Evolutionary conservation across 2,329 filamentous ascomycete genomes (phyloP).

Genomic region (Ophiobolus disseminans): DNA sequence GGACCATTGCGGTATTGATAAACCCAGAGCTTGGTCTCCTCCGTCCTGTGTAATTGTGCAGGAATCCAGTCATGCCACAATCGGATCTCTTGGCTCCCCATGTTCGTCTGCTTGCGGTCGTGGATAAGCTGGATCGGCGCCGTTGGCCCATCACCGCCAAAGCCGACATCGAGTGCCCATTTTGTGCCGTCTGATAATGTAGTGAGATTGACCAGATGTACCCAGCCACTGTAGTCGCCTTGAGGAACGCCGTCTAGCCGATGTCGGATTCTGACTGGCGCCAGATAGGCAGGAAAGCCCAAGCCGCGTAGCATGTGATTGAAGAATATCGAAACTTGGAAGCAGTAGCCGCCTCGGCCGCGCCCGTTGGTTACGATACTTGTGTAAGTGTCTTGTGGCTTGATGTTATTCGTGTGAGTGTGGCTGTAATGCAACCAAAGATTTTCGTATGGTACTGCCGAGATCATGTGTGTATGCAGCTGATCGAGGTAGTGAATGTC

Average conservation of each 20-base stretch:
- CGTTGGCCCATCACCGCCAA: conserved; percentile 68
- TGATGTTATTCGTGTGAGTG: conserved; percentile 46
- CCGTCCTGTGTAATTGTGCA: conserved; percentile 47
- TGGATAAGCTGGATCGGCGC: conserved; percentile 61
- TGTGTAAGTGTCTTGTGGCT: conserved; percentile 56
- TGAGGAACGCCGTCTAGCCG: conserved; percentile 39
- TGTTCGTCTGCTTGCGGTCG: conserved; percentile 54
- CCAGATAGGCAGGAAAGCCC: conserved; percentile 63
- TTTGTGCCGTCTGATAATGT: conserved; percentile 58
- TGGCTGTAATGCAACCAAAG: conserved; percentile 60
- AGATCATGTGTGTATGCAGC: conserved; percentile 57
- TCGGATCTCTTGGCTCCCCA: conserved; percentile 64
- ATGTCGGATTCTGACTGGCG: conserved; percentile 57
- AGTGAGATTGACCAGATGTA: conserved; percentile 69
- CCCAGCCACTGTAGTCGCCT: conserved; percentile 59
- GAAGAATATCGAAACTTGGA: conserved; percentile 65
- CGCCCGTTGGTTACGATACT: conserved; percentile 57
- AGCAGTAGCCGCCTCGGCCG: conserved; percentile 65
- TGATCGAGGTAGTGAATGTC: conserved; percentile 49
- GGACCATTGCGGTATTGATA: conserved; percentile 62
- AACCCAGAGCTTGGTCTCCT: conserved; percentile 63
- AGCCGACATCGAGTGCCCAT: conserved; percentile 68
- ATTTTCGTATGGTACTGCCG: conserved; percentile 64
- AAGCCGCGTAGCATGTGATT: conserved; percentile 59
- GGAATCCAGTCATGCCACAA: conserved; percentile 60